phyloP scores from a whole-genome alignment of 2,329 filamentous ascomycete genomes.

The Fusarium sp. region DNA sequence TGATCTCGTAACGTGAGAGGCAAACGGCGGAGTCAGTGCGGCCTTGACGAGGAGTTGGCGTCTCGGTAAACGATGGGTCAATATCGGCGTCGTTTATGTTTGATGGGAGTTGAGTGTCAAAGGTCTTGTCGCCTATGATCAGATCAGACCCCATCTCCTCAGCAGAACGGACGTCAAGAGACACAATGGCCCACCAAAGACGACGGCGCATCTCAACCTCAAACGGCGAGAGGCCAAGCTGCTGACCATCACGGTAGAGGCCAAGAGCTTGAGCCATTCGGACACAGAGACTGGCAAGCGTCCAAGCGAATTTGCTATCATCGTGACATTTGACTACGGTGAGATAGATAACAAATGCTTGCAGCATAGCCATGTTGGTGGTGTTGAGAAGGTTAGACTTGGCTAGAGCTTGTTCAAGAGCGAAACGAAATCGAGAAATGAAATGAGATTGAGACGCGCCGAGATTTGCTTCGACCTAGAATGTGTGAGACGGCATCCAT shows the following conservation, averaged over 20 bases:
- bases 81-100: slow-evolving; percentile 36
- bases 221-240: slow-evolving; percentile 24
- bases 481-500: not conserved
- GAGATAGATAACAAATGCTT: slow-evolving; percentile 31
- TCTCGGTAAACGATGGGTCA: slow-evolving; percentile 26
- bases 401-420: slow-evolving; percentile 32
- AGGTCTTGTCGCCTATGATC: slow-evolving; percentile 25
- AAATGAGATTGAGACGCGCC: slow-evolving; percentile 26
- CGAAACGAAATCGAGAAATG: slow-evolving; percentile 32
- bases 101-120: slow-evolving; percentile 32
- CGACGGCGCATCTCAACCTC: slow-evolving; percentile 38
- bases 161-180: slow-evolving; percentile 31
- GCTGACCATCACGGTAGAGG: slow-evolving; percentile 30
- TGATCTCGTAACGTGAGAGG: slow-evolving; percentile 27
- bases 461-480: slow-evolving; percentile 25
- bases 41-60: slow-evolving; percentile 24
- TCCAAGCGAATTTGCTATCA: slow-evolving; percentile 33
- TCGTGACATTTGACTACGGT: slow-evolving; percentile 35
- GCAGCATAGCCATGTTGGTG: slow-evolving; percentile 28
- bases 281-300: slow-evolving; percentile 28
- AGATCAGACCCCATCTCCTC: slow-evolving; percentile 35
- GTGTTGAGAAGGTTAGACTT: slow-evolving; percentile 36
- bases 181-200: slow-evolving; percentile 33
- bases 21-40: slow-evolving; percentile 31
- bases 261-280: slow-evolving; percentile 33